Base-by-base conservation (phyloP, 2,329 filamentous ascomycete species). In the Plenodomus biglobosus region DNA sequence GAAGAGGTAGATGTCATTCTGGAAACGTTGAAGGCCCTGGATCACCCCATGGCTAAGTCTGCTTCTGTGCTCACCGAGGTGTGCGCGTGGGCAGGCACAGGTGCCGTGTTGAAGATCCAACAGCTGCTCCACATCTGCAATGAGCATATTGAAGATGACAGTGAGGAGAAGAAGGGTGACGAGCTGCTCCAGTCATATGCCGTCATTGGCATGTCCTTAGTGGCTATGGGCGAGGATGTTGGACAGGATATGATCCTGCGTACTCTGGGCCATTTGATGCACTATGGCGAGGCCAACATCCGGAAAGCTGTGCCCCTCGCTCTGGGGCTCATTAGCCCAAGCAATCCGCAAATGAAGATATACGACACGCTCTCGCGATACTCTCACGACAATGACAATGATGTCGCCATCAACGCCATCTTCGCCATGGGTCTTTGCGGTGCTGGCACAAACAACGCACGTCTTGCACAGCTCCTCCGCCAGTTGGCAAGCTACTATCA, bases 311-410 rank as follows among this genome's bases (percentile, higher is more conserved):
- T 99, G 22, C 94, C 94, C 30, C 80, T 99, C 45, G 94, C 94
- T 20, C 95, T 99, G 90, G 95, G 92, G 65, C 82, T 99, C 45
- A 87, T 99, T 68, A 96, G 90, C 75, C 90, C 95, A 11, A 96
- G 91, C 76, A 99, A 99, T 77, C 94, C 94, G 10, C 95, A 99
- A 73, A 99, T 99, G 92, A 99, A 97, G 80, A 89, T 99, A 40
- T 99, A 99, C 77, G 94, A 99, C 73, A 99, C 94, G 0, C 80
- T 99, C 10, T 99, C 94, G 42, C 83, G 94, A 68, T 99, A 99
- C 81, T 95, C 88, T 56, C 94, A 99, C 81, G 94, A 99, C 77
- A 99, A 94, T 61, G 94, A 99, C 76, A 95, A 92, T 54, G 94
- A 99, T 66, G 94, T 99, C 39, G 94, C 94, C 34, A 88, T 99